phyloP scores from a whole-genome alignment of 1,284 basidiomycete genomes.

The Ganoderma boninense region DNA sequence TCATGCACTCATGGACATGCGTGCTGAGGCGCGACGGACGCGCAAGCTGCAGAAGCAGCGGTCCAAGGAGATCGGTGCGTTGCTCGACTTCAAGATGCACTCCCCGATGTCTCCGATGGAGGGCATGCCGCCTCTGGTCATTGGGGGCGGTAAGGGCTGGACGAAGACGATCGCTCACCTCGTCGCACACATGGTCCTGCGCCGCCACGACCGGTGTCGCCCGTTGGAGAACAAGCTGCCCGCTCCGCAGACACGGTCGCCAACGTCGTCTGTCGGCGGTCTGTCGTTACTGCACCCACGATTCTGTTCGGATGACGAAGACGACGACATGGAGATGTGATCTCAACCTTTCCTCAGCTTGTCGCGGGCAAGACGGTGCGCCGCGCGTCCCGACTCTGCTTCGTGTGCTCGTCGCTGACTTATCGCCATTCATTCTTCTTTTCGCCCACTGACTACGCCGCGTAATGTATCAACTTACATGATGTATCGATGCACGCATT shows the following conservation, averaged over 20 bases:
- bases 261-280: constrained; percentile 35
- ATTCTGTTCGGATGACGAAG: not conserved
- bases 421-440: not conserved
- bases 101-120: constrained; percentile 31
- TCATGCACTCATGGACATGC: constrained; percentile 49
- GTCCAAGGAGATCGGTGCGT: constrained; percentile 57
- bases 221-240: constrained; percentile 45
- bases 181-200: constrained; percentile 65
- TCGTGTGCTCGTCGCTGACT: constrained; percentile 6
- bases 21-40: constrained; percentile 52
- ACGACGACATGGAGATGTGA: constrained; percentile 31
- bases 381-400: not conserved
- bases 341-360: constrained; percentile 19
- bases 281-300: not conserved
- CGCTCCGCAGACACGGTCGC: constrained; percentile 31
- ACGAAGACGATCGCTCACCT: constrained; percentile 55
- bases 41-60: constrained; percentile 60
- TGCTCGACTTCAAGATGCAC: constrained; percentile 58
- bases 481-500: constrained; percentile 6
- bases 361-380: constrained; percentile 33
- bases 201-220: constrained; percentile 50
- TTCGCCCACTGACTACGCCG: not conserved
- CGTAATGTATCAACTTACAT: too few species aligned
- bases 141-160: constrained; percentile 35
- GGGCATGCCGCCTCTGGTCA: constrained; percentile 22